Evolutionary conservation across 1,284 basidiomycete species (phyloP).

Genomic region (Gomphus bonarii): DNA sequence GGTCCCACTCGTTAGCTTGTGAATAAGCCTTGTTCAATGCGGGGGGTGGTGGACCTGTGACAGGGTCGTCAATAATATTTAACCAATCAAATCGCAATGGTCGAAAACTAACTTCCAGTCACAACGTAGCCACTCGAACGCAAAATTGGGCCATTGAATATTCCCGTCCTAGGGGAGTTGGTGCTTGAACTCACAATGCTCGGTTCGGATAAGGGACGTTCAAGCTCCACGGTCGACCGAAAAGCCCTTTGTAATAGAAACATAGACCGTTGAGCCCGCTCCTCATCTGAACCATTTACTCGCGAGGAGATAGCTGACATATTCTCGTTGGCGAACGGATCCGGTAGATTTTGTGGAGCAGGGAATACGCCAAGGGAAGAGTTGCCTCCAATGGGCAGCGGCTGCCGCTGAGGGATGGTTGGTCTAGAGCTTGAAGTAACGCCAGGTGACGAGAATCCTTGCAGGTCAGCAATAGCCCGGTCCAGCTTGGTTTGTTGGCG

Average conservation of each 20-base stretch:
- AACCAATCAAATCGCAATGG: slow-evolving; percentile 21
- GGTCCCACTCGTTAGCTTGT: slow-evolving; percentile 8
- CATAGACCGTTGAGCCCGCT: neutral
- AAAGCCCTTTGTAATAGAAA: slow-evolving; percentile 16
- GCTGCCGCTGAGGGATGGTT: slow-evolving; percentile 13
- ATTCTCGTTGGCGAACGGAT: neutral
- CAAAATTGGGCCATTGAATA: slow-evolving; percentile 13
- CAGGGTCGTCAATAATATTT: neutral
- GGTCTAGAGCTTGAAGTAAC: neutral
- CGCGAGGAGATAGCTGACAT: neutral
- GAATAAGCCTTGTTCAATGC: neutral
- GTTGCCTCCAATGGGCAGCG: slow-evolving; percentile 39
- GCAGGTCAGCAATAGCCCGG: slow-evolving; percentile 48
- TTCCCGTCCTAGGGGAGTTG: slow-evolving; percentile 18
- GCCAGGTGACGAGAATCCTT: slow-evolving; percentile 30
- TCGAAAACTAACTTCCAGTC: slow-evolving; percentile 39
- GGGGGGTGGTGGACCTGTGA: slow-evolving; percentile 18
- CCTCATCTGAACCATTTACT: too few species aligned
- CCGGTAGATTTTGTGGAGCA: slow-evolving; percentile 24
- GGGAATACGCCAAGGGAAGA: slow-evolving; percentile 66
- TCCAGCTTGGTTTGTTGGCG: slow-evolving; percentile 58
- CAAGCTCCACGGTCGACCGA: slow-evolving; percentile 10
- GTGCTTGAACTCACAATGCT: slow-evolving; percentile 21
- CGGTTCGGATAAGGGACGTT: slow-evolving; percentile 24
- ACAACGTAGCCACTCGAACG: slow-evolving; percentile 48